Conservation (phyloP, 768 basidiomycete species). For the Sporobolomyces pararoseus region DNA sequence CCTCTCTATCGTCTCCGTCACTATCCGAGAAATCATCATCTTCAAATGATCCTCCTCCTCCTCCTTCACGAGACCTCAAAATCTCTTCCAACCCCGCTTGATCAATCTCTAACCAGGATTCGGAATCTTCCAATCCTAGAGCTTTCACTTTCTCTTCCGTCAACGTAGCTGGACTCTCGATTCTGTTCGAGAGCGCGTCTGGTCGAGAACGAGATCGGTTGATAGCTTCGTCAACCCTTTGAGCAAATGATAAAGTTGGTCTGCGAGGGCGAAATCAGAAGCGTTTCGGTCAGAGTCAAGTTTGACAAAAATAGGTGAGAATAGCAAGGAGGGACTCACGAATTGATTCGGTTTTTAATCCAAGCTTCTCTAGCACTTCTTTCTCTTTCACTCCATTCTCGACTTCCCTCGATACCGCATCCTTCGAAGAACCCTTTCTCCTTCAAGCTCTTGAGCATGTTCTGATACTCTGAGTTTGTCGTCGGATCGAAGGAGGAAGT, state of each 20-base stretch:
- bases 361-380: slow-evolving; percentile 66
- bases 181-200: slow-evolving; percentile 39
- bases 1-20: slow-evolving; percentile 46
- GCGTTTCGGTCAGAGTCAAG: too few relatives aligned
- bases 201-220: slow-evolving; percentile 46
- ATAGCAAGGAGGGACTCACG: slow-evolving; percentile 56
- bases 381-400: slow-evolving; percentile 70
- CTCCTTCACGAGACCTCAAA: slow-evolving; percentile 24
- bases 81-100: slow-evolving; percentile 40
- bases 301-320: not conserved
- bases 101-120: slow-evolving; percentile 68
- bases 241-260: slow-evolving; percentile 69
- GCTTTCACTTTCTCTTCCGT: slow-evolving; percentile 8
- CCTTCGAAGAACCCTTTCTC: slow-evolving; percentile 70
- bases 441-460: slow-evolving; percentile 1
- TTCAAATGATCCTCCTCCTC: not conserved
- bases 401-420: slow-evolving; percentile 67
- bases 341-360: slow-evolving; percentile 55
- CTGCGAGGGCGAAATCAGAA: too few relatives aligned
- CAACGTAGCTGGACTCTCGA: slow-evolving; percentile 30
- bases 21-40: slow-evolving; percentile 49
- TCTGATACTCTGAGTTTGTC: slow-evolving; percentile 43
- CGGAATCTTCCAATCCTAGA: slow-evolving; percentile 60
- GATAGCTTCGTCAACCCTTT: slow-evolving; percentile 65
- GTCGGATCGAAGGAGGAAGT: not conserved